Percentiles rank a stretch among this genome's conserved stretches.
Evolutionary conservation across 2,329 filamentous ascomycete genomes (phyloP).

Genomic region (Pseudogymnoascus sp.): DNA sequence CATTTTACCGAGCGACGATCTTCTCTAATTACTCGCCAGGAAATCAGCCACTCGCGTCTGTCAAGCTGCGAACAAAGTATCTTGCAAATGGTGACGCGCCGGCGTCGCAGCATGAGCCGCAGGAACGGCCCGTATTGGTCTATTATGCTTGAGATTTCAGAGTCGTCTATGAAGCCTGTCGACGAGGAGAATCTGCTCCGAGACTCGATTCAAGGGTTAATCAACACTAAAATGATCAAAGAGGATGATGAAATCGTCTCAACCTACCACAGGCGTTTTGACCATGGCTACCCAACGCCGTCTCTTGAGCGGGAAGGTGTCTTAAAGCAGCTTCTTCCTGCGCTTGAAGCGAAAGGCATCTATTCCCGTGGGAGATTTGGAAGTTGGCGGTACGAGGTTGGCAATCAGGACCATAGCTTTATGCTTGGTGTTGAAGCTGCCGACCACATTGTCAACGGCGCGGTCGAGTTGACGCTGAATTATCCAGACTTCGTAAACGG

Average conservation of each 20-base stretch:
- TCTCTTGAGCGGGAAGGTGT: slow-evolving; percentile 92
- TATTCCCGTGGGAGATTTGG: slow-evolving; percentile 95
- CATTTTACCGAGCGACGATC: slow-evolving; percentile 98
- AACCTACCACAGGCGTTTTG: slow-evolving; percentile 95
- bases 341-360: slow-evolving; percentile 86
- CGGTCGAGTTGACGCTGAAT: slow-evolving; percentile 69
- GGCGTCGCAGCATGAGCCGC: slow-evolving; percentile 59
- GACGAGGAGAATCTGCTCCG: slow-evolving; percentile 76
- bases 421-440: slow-evolving; percentile 72
- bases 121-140: slow-evolving; percentile 97
- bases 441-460: slow-evolving; percentile 66
- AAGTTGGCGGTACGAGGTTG: slow-evolving; percentile 93
- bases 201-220: slow-evolving; percentile 90
- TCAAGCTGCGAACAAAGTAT: slow-evolving; percentile 80
- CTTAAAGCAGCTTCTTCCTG: slow-evolving; percentile 85
- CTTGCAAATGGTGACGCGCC: slow-evolving; percentile 81
- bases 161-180: slow-evolving; percentile 92
- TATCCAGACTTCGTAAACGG: slow-evolving; percentile 70
- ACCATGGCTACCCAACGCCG: slow-evolving; percentile 97
- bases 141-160: slow-evolving; percentile 97
- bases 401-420: slow-evolving; percentile 70
- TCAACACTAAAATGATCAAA: slow-evolving; percentile 97
- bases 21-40: slow-evolving; percentile 99
- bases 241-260: slow-evolving; percentile 91
- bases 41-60: slow-evolving; percentile 82